These are phyloP conservation scores for Paraphoma chrysanthemicola DNA, from an alignment of 2,329 filamentous ascomycete species.

Conservation along the genomic window DNA sequence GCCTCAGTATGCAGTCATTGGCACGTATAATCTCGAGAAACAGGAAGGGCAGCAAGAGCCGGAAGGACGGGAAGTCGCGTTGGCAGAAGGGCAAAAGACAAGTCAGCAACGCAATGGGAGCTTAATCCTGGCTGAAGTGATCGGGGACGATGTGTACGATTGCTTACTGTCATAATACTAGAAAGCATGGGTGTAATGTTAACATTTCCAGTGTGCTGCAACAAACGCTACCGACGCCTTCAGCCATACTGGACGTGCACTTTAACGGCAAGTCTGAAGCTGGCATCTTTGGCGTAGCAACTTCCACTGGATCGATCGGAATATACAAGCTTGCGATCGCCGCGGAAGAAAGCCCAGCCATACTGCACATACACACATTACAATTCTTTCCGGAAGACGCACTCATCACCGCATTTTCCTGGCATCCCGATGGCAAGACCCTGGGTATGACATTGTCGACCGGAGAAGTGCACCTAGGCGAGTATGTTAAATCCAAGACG, in stretches of 20 bases:
- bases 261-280: conserved; percentile 65
- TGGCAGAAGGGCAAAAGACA: conserved; percentile 35
- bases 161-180: background rate
- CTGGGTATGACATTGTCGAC: conserved; percentile 76
- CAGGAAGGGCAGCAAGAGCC: conserved; percentile 45
- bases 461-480: conserved; percentile 61
- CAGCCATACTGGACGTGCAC: conserved; percentile 83
- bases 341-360: conserved; percentile 15
- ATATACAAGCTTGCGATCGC: conserved; percentile 62
- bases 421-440: conserved; percentile 66
- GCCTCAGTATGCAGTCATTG: conserved; percentile 75
- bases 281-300: conserved; percentile 73
- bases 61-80: conserved; percentile 16
- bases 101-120: conserved; percentile 75
- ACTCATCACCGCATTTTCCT: conserved; percentile 75
- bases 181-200: background rate
- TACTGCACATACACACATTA: conserved; percentile 49
- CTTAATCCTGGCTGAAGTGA: conserved; percentile 69
- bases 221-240: conserved; percentile 68
- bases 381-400: conserved; percentile 63
- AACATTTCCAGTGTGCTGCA: conserved; percentile 45
- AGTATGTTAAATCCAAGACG: conserved; percentile 9
- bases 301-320: conserved; percentile 75
- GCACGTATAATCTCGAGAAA: conserved; percentile 80
- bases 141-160: conserved; percentile 64